These are phyloP conservation scores for Allodekkera sacchari DNA, from an alignment of 805 yeast species.

Conservation along the genomic window DNA sequence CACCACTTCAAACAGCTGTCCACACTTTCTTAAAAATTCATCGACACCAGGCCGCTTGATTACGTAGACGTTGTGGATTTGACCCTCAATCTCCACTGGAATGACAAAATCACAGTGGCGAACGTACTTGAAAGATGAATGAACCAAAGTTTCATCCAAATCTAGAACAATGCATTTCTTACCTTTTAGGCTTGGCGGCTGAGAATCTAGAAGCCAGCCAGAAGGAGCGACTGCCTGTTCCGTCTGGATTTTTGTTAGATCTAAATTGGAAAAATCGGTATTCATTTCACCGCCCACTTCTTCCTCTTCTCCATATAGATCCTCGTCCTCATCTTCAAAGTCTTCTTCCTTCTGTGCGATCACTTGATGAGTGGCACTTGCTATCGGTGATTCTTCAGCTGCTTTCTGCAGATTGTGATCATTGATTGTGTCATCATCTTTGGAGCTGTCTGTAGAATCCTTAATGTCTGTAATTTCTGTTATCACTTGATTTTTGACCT, in stretches of 20 bases:
- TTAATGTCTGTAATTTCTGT: slow-evolving; percentile 25
- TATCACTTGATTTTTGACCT: slow-evolving; percentile 8
- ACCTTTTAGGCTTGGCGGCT: slow-evolving; percentile 38
- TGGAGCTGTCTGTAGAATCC: slow-evolving; percentile 28
- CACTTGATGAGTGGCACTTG: slow-evolving; percentile 3
- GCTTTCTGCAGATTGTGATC: slow-evolving; percentile 6
- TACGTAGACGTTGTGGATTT: slow-evolving; percentile 89
- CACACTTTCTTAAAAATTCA: slow-evolving; percentile 76
- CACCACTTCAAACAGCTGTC: slow-evolving; percentile 85
- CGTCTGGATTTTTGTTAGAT: slow-evolving; percentile 57
- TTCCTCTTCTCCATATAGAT: slow-evolving; percentile 12
- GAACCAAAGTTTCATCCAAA: slow-evolving; percentile 93
- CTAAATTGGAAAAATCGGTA: slow-evolving; percentile 29
- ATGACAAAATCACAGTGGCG: slow-evolving; percentile 93
- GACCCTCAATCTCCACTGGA: slow-evolving; percentile 93
- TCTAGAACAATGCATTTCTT: slow-evolving; percentile 87
- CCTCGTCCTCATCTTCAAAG: slow-evolving; percentile 1
- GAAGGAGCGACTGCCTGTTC: slow-evolving; percentile 63
- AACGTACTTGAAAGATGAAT: slow-evolving; percentile 85
- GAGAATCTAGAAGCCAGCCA: slow-evolving; percentile 57
- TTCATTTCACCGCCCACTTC: slow-evolving; percentile 8
- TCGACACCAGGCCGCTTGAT: slow-evolving; percentile 98
- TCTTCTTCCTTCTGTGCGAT: slow-evolving; percentile 3
- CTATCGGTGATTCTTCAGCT: slow-evolving; percentile 5
- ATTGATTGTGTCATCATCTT: slow-evolving; percentile 25